Evolutionary conservation across 2,329 filamentous ascomycete species (phyloP).

Genomic region (Davidsoniella australis): DNA sequence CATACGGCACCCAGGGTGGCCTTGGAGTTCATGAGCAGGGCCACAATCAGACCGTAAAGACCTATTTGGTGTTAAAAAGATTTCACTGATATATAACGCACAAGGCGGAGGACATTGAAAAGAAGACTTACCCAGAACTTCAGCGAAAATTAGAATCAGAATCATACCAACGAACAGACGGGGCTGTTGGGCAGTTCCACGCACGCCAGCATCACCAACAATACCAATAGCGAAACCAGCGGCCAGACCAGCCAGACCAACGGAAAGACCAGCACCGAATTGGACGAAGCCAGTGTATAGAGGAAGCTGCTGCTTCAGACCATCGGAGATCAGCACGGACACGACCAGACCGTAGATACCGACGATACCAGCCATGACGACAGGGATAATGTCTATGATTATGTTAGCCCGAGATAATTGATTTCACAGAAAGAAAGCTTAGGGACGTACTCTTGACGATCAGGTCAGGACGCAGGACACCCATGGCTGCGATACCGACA

Average conservation of each 20-base stretch:
- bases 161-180: constrained; percentile 95
- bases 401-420: neutral
- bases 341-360: constrained; percentile 94
- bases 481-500: constrained; percentile 96
- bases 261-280: constrained; percentile 65
- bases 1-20: constrained; percentile 47
- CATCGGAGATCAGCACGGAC: constrained; percentile 71
- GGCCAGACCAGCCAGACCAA: constrained; percentile 68
- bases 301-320: constrained; percentile 52
- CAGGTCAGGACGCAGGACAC: constrained; percentile 90
- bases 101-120: neutral
- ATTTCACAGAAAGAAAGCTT: neutral
- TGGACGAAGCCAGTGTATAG: constrained; percentile 76
- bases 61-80: constrained; percentile 30
- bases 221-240: constrained; percentile 79
- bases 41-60: constrained; percentile 98
- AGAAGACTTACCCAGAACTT: constrained; percentile 72
- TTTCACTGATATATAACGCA: constrained; percentile 1
- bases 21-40: constrained; percentile 98
- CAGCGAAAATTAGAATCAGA: constrained; percentile 97
- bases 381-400: constrained; percentile 78
- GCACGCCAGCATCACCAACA: constrained; percentile 75
- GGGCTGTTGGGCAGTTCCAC: constrained; percentile 70
- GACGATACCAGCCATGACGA: constrained; percentile 99
- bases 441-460: constrained; percentile 87